phyloP scores from a whole-genome alignment of 2,329 filamentous ascomycete species.

The Penicillium sp. region DNA sequence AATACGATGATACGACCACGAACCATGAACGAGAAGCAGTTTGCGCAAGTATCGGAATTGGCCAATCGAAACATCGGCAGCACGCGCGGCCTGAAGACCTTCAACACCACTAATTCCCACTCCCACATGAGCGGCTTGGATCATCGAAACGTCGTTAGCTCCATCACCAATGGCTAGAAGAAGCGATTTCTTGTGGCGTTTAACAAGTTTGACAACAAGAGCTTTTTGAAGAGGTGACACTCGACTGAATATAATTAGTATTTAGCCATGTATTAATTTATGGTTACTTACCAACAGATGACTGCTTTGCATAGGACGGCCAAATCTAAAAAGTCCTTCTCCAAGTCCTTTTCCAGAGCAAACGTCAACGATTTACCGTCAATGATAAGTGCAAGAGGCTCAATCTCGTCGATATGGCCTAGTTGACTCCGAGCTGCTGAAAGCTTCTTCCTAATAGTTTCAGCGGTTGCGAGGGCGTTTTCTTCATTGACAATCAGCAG shows the following conservation, averaged over 20 bases:
- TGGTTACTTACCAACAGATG: constrained; percentile 65
- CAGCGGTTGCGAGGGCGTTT: constrained; percentile 68
- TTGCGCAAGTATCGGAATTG: constrained; percentile 96
- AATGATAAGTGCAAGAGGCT: constrained; percentile 86
- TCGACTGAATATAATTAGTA: constrained; percentile 54
- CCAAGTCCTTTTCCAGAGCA: constrained; percentile 87
- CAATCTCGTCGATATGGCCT: constrained; percentile 55
- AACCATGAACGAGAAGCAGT: constrained; percentile 86
- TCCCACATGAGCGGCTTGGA: constrained; percentile 95
- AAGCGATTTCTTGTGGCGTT: constrained; percentile 86
- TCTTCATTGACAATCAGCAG: constrained; percentile 95
- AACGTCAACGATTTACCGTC: constrained; percentile 94
- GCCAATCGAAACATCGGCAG: constrained; percentile 90
- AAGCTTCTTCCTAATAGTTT: constrained; percentile 90
- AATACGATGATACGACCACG: constrained; percentile 96
- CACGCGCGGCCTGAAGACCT: constrained; percentile 92
- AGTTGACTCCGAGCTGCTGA: constrained; percentile 84
- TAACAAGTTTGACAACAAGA: constrained; percentile 95
- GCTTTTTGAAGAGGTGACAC: constrained; percentile 97
- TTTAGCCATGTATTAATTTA: neutral
- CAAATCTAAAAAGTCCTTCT: constrained; percentile 88
- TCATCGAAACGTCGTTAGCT: constrained; percentile 99
- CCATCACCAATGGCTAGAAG: constrained; percentile 95
- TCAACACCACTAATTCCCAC: constrained; percentile 96
- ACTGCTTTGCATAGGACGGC: constrained; percentile 98